Evolutionary conservation across 495 filamentous ascomycete species (phyloP).

Genomic region (Coniosporium apollinis): DNA sequence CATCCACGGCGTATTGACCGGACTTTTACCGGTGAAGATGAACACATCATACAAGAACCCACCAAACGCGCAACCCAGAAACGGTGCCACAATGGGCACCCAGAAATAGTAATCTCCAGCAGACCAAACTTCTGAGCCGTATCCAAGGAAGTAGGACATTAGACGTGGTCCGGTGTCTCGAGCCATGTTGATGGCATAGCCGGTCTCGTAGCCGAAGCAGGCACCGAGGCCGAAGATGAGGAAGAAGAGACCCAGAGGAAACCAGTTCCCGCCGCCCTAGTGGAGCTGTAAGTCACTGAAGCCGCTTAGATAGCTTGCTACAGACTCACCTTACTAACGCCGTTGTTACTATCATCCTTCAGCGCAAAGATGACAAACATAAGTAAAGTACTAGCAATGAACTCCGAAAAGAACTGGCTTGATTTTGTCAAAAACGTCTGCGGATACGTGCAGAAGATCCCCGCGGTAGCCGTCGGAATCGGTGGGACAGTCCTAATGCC

Average conservation of each 20-base stretch:
- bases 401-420: constrained; percentile 46
- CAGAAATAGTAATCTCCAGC: constrained; percentile 49
- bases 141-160: constrained; percentile 42
- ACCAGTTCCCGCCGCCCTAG: constrained; percentile 8
- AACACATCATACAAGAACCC: constrained; percentile 46
- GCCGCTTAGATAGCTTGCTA: background rate
- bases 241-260: constrained; percentile 35
- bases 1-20: constrained; percentile 41
- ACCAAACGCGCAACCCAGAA: constrained; percentile 39
- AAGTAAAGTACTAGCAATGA: constrained; percentile 40
- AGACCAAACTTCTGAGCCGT: constrained; percentile 45
- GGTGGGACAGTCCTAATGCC: constrained; percentile 39
- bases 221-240: constrained; percentile 51
- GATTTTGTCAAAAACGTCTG: constrained; percentile 41
- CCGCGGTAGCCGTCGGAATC: constrained; percentile 38
- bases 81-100: constrained; percentile 41
- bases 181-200: constrained; percentile 48
- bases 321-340: constrained; percentile 10
- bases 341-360: constrained; percentile 34
- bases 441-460: constrained; percentile 52
- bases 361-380: constrained; percentile 55
- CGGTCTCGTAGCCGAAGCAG: constrained; percentile 54
- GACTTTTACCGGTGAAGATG: constrained; percentile 41
- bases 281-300: background rate
- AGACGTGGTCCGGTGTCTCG: constrained; percentile 52